phyloP scores from a whole-genome alignment of 208 protist genomes.

The Eutreptiella sp. region DNA sequence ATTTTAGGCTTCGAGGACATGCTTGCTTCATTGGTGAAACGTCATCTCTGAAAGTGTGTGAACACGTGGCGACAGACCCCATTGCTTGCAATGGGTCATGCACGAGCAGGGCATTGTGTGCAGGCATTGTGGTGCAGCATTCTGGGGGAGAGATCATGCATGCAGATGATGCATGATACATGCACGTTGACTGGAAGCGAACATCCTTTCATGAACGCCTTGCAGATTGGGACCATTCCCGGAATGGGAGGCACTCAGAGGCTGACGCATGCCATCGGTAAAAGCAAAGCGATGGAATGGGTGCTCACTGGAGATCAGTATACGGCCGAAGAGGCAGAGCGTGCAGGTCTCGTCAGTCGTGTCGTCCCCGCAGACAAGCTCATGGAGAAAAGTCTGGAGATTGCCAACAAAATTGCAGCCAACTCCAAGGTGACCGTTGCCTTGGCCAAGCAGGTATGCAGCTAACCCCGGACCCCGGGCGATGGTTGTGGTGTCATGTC shows the following conservation, averaged over 20 bases:
- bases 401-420: conserved; percentile 49
- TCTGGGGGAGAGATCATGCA: too few species aligned
- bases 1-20: too few species aligned
- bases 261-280: conserved; percentile 59
- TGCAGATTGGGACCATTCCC: conserved; percentile 40
- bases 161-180: too few species aligned
- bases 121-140: too few species aligned
- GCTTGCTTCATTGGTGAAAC: too few species aligned
- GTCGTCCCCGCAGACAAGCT: conserved; percentile 53
- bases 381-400: conserved; percentile 38
- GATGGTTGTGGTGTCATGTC: too few species aligned
- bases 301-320: conserved; percentile 49
- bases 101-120: too few species aligned
- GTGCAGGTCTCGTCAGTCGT: conserved; percentile 44
- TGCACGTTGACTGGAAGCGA: too few species aligned
- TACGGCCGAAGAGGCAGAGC: conserved; percentile 39
- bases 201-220: too few species aligned
- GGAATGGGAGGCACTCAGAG: conserved; percentile 62
- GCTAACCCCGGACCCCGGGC: too few species aligned
- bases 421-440: conserved; percentile 39
- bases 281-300: conserved; percentile 68
- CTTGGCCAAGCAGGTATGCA: conserved; percentile 51
- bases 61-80: too few species aligned
- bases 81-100: conserved; percentile 3
- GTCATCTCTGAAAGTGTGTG: too few species aligned